Evolutionary conservation across 805 yeast genomes (phyloP).

Genomic region (Cyberlindnera maritima): DNA sequence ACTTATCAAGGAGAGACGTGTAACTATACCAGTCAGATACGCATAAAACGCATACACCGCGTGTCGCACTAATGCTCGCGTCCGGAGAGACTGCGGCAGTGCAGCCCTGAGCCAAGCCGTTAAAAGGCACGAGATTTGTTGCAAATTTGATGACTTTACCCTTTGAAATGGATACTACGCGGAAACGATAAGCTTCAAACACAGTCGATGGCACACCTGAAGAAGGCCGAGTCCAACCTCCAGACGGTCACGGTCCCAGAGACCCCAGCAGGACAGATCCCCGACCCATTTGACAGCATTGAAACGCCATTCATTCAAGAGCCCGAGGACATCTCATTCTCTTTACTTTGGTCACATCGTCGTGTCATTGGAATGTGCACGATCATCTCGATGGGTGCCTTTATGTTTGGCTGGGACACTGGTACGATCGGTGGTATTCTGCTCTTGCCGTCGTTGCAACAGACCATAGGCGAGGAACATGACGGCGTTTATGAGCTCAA

Average conservation of each 20-base stretch:
- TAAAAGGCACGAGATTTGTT: neutral
- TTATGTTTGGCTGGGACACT: constrained; percentile 72
- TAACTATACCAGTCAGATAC: too few species aligned
- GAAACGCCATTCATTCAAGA: neutral
- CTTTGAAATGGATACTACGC: too few species aligned
- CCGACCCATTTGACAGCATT: neutral
- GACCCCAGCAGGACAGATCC: neutral
- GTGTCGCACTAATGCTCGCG: neutral
- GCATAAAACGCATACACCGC: neutral
- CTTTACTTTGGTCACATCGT: constrained; percentile 8
- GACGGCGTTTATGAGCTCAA: constrained; percentile 29
- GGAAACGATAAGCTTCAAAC: too few species aligned
- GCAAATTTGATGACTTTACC: neutral
- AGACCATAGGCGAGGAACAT: constrained; percentile 46
- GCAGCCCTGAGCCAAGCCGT: neutral
- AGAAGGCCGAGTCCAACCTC: neutral
- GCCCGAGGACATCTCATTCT: neutral
- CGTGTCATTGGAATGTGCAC: constrained; percentile 32
- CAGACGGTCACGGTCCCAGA: neutral
- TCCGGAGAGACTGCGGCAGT: too few species aligned
- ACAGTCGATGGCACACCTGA: neutral
- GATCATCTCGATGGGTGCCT: constrained; percentile 65
- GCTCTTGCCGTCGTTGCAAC: constrained; percentile 53
- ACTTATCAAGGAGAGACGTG: neutral
- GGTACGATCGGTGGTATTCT: constrained; percentile 72